These are phyloP conservation scores for Leptographium radiaticola DNA, from an alignment of 2,329 filamentous ascomycete genomes.

Conservation along the genomic window DNA sequence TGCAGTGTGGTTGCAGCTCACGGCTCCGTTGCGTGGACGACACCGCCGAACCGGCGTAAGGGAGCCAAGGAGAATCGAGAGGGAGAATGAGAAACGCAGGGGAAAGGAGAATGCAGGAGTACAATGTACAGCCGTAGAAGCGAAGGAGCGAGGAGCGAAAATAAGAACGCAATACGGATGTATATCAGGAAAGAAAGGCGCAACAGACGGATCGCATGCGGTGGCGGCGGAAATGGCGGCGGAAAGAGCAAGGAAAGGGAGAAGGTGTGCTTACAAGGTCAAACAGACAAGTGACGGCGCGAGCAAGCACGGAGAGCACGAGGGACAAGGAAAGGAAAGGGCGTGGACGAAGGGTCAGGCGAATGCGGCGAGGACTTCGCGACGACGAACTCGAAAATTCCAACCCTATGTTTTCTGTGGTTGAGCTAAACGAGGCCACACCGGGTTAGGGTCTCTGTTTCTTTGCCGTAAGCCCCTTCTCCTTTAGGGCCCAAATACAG, in stretches of 20 bases:
- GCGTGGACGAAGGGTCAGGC: background rate
- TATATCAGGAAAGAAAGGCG: background rate
- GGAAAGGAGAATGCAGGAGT: background rate
- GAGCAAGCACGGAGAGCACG: background rate
- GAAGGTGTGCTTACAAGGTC: background rate
- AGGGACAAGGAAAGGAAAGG: background rate
- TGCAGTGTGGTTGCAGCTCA: background rate
- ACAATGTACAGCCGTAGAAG: background rate
- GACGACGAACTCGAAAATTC: background rate
- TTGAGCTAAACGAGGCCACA: constrained; percentile 6
- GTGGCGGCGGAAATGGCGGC: background rate
- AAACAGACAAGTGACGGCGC: background rate
- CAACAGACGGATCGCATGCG: no score
- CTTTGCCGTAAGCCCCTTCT: background rate
- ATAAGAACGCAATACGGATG: background rate
- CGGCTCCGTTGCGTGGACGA: background rate
- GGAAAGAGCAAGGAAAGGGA: background rate
- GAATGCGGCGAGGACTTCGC: background rate
- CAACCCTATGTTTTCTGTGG: background rate
- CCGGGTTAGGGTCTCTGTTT: constrained; percentile 4
- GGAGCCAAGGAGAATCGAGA: background rate
- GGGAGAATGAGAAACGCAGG: background rate
- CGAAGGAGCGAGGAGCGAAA: background rate
- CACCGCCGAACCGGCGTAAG: background rate
- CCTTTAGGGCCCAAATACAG: background rate